A percentile compares a stretch with the other conserved stretches of the same genome.
phyloP scores from a whole-genome alignment of 352 stramenopile genomes.

The Lagenidium giganteum region DNA sequence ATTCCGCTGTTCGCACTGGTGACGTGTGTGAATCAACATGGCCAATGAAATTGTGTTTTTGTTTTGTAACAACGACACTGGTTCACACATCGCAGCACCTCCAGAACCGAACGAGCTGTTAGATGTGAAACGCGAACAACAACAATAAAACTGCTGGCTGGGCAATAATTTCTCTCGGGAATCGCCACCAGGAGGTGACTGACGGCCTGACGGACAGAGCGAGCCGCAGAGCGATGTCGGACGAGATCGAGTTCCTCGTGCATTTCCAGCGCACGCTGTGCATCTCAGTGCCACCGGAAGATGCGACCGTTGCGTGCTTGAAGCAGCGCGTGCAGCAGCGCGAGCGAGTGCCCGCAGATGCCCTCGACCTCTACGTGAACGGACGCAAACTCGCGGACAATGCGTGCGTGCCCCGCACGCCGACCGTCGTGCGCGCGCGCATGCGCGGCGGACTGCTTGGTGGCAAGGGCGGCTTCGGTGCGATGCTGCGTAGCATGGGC shows the following conservation, averaged over 20 bases:
- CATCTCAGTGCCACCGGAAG: constrained; percentile 40
- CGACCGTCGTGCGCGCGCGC: constrained; percentile 53
- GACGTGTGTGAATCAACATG: too few relatives aligned
- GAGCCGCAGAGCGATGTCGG: constrained; percentile 22
- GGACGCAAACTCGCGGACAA: constrained; percentile 40
- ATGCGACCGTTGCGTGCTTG: constrained; percentile 34
- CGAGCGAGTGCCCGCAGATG: constrained; percentile 32
- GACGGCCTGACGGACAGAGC: too few relatives aligned
- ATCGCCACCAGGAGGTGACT: too few relatives aligned
- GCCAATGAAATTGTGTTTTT: too few relatives aligned
- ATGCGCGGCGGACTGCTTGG: constrained; percentile 59
- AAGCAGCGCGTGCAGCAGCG: constrained; percentile 33
- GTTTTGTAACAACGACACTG: too few relatives aligned
- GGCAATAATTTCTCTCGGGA: too few relatives aligned
- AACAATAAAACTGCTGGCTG: too few relatives aligned
- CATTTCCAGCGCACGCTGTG: constrained; percentile 76
- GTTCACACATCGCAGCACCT: too few relatives aligned
- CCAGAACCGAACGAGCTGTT: too few relatives aligned
- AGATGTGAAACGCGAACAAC: too few relatives aligned
- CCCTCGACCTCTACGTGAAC: constrained; percentile 62
- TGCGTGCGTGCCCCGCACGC: constrained; percentile 35
- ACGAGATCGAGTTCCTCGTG: constrained; percentile 71
- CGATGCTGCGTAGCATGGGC: constrained; percentile 77
- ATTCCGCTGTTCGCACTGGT: too few relatives aligned
- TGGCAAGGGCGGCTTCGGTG: constrained; percentile 81